These are phyloP conservation scores for Friedmanniomyces simplex DNA, from an alignment of 495 filamentous ascomycete species.

Conservation along the genomic window DNA sequence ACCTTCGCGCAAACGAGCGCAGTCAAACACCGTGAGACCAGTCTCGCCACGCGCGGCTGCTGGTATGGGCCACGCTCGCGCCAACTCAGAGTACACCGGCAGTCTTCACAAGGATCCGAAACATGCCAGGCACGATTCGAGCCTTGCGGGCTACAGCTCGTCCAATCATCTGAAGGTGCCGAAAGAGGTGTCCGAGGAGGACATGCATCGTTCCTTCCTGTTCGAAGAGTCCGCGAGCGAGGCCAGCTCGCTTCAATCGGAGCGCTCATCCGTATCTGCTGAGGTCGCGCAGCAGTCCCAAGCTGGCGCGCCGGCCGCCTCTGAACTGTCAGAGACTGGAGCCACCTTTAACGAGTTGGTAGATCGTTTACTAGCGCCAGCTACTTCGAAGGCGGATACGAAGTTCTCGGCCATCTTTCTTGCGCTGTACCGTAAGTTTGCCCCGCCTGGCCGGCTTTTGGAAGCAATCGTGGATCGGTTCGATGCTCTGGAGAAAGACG, in stretches of 20 bases:
- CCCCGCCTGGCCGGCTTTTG: slow-evolving; percentile 65
- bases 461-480: slow-evolving; percentile 63
- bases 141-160: slow-evolving; percentile 11
- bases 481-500: slow-evolving; percentile 45
- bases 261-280: slow-evolving; percentile 13
- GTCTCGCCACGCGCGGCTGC: slow-evolving; percentile 24
- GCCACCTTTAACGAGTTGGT: slow-evolving; percentile 76
- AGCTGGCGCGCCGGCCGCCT: background rate
- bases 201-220: slow-evolving; percentile 18
- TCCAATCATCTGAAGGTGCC: slow-evolving; percentile 3
- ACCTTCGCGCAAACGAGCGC: slow-evolving; percentile 24
- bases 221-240: slow-evolving; percentile 31
- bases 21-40: slow-evolving; percentile 29
- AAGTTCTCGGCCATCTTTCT: slow-evolving; percentile 83
- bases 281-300: background rate
- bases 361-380: slow-evolving; percentile 67
- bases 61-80: slow-evolving; percentile 27
- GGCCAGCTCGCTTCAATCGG: slow-evolving; percentile 18
- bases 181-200: slow-evolving; percentile 1
- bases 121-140: slow-evolving; percentile 24
- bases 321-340: slow-evolving; percentile 21
- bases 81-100: slow-evolving; percentile 32
- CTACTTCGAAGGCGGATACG: slow-evolving; percentile 71
- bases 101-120: slow-evolving; percentile 12
- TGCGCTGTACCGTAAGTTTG: slow-evolving; percentile 91